Evolutionary conservation across 139 green algal genomes (phyloP).

Genomic region (Coccomyxa sp.): DNA sequence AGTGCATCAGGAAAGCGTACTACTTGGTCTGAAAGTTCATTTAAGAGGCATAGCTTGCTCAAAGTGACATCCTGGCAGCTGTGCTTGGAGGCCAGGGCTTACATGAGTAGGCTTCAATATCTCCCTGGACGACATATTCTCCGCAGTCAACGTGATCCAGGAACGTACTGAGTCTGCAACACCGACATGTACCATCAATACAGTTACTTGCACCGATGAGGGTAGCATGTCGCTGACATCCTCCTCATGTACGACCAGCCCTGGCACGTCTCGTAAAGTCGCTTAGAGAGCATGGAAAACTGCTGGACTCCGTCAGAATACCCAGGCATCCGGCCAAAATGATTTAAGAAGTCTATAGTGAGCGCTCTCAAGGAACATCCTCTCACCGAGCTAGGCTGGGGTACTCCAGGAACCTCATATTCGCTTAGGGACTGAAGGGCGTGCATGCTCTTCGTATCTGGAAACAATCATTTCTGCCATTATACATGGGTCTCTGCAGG

Average conservation of each 20-base stretch:
- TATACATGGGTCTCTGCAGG: slow-evolving; percentile 15
- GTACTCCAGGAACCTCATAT: slow-evolving; percentile 75
- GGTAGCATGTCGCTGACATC: no score
- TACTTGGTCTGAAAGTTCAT: background rate
- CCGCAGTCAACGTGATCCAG: slow-evolving; percentile 86
- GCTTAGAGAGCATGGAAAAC: no score
- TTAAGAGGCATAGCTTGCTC: background rate
- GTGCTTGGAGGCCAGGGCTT: slow-evolving; percentile 12
- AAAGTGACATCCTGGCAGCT: background rate
- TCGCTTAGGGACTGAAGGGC: background rate
- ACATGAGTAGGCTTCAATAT: slow-evolving; percentile 95
- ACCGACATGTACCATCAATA: no score
- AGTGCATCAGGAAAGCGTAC: background rate
- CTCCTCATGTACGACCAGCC: no score
- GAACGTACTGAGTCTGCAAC: slow-evolving; percentile 80
- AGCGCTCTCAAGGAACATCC: no score
- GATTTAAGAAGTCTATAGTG: no score
- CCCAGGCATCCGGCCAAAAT: no score
- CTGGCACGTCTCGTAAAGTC: no score
- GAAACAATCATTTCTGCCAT: slow-evolving; percentile 7
- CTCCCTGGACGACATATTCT: slow-evolving; percentile 81
- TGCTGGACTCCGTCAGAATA: no score
- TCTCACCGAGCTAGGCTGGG: slow-evolving; percentile 50
- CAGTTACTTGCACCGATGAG: no score
- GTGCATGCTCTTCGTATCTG: slow-evolving; percentile 1